Base-by-base conservation (phyloP, 2,329 filamentous ascomycete species). In the Rutstroemia sp. region DNA sequence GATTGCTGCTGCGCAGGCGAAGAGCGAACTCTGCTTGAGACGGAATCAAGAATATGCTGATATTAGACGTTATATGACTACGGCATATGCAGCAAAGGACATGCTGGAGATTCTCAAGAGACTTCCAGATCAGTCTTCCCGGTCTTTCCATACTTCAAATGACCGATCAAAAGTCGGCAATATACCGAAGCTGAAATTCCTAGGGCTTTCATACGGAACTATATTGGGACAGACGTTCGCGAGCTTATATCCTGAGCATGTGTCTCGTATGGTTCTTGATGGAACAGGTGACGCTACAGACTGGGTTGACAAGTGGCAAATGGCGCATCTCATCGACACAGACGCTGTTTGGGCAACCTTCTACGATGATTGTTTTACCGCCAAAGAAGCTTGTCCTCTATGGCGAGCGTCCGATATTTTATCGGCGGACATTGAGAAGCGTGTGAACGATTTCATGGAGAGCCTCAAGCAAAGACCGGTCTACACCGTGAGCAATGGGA, bases 241-340 rank as follows among this genome's bases (percentile, higher is more conserved):
- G 2, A 49, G 52, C 38, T 19, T 54, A n/a, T 54, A 54, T 21
- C 42, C 42, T n/a, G 18, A 54, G 34, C 34, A 49, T 14, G 42
- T 54, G n/a, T 54, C 52, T 25, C 52, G 52, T 7, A 54, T 54
- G 42, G 19, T 54, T 41, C 30, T 54, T 21, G 52, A 54, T 48
- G 52, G 42, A 39, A 27, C 18, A 18, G n/a, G 4, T 23, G 30
- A 54, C 42, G 25, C 42, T 10, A 34, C 42, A 5, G 52, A 54
- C 21, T 54, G 52, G 52, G 21, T 21, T 48, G 42, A 16, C 8
- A 54, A 54, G 34, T 54, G 52, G 52, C 52, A 54, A 27, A 54
- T 54, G 52, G 27, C 5, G 18, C 52, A 54, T 38, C 52, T 54
- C 19, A 48, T 27, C 8, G 42, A 54, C 21, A 10, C 44, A 27